These are phyloP conservation scores for Myriangium duriaei DNA, from an alignment of 2,329 filamentous ascomycete species.

Conservation along the genomic window DNA sequence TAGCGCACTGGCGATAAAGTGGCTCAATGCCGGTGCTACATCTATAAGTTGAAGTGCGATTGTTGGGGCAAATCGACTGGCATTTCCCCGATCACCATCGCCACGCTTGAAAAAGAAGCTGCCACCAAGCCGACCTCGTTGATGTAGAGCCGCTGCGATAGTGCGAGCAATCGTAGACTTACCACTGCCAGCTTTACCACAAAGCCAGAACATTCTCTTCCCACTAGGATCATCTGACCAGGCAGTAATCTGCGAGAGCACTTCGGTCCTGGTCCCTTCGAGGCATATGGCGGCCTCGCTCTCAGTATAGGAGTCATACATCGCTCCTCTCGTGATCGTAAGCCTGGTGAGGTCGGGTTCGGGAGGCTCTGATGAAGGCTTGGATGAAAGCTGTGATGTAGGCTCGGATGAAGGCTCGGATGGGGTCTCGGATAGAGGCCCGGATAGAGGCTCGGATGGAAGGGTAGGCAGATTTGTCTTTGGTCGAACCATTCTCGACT, in stretches of 20 bases:
- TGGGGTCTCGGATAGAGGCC: too few relatives aligned
- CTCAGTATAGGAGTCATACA: too few relatives aligned
- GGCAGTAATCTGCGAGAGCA: not conserved
- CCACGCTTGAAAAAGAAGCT: slow-evolving; percentile 16
- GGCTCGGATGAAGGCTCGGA: too few relatives aligned
- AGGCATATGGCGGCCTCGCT: too few relatives aligned
- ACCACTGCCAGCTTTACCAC: slow-evolving; percentile 22
- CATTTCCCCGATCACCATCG: slow-evolving; percentile 5
- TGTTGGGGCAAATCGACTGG: not conserved
- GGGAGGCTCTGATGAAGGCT: too few relatives aligned
- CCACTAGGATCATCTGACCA: not conserved
- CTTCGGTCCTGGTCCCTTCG: not conserved
- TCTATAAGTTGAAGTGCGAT: not conserved
- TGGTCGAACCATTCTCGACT: not conserved
- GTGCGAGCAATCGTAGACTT: slow-evolving; percentile 24
- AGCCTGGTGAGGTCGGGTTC: too few relatives aligned
- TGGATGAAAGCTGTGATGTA: too few relatives aligned
- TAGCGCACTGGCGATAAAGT: not conserved
- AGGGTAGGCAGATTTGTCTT: too few relatives aligned
- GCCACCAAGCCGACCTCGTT: slow-evolving; percentile 9
- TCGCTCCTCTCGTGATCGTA: too few relatives aligned
- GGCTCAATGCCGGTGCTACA: not conserved
- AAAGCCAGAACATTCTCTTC: slow-evolving; percentile 21
- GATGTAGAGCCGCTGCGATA: slow-evolving; percentile 14
- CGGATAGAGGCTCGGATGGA: too few relatives aligned